These are phyloP conservation scores for Aureoboletus auriporus DNA, from an alignment of 768 basidiomycete genomes.

Conservation along the genomic window DNA sequence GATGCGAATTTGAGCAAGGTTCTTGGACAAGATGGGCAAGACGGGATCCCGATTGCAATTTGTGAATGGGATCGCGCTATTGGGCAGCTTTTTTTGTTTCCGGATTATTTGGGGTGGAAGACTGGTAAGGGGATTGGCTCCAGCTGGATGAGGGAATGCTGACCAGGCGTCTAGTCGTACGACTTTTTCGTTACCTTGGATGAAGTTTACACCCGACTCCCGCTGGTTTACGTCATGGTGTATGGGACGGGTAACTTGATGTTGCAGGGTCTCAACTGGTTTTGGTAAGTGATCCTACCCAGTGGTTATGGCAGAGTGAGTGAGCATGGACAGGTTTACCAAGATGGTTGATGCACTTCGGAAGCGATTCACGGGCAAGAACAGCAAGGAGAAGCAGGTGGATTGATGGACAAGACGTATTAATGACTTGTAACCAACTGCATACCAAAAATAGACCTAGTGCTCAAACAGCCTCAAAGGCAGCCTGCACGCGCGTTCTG, in stretches of 20 bases:
- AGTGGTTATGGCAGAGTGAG: background rate
- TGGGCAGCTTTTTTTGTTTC: constrained; percentile 64
- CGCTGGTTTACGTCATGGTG: constrained; percentile 45
- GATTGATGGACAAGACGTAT: constrained; percentile 8
- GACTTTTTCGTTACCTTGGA: constrained; percentile 61
- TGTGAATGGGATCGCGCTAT: constrained; percentile 66
- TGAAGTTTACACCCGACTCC: constrained; percentile 50
- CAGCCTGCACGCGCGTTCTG: constrained; percentile 49
- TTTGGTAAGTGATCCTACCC: constrained; percentile 53
- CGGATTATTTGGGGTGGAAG: constrained; percentile 69
- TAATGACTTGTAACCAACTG: background rate
- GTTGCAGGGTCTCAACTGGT: constrained; percentile 71
- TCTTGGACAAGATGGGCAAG: constrained; percentile 70
- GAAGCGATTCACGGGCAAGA: constrained; percentile 50
- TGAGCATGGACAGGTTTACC: constrained; percentile 44
- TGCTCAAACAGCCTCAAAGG: constrained; percentile 36
- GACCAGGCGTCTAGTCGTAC: constrained; percentile 45
- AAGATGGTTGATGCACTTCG: constrained; percentile 68
- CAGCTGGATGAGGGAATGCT: background rate
- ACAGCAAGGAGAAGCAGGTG: constrained; percentile 15
- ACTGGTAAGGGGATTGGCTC: constrained; percentile 23
- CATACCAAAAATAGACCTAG: constrained; percentile 16
- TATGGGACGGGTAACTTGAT: constrained; percentile 59
- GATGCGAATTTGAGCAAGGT: constrained; percentile 38
- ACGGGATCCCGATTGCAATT: constrained; percentile 67